Evolutionary conservation across 1,284 basidiomycete genomes (phyloP).

Genomic region (Papiliotrema flavescens): DNA sequence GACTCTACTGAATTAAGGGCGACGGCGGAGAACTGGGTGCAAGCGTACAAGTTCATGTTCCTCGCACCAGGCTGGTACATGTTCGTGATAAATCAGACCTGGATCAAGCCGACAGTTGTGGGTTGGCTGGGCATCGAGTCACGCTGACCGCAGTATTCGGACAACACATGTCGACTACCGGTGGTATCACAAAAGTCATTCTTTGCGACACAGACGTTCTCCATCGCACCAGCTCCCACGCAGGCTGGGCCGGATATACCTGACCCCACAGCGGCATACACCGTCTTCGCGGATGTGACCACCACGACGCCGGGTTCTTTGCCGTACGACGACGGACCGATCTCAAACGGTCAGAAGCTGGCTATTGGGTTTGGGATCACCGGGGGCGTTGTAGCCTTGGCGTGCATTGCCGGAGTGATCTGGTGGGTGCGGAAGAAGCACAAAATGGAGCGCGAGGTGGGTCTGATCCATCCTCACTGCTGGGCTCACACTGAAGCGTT

Average conservation of each 20-base stretch:
- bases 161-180: constrained; percentile 33
- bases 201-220: constrained; percentile 40
- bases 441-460: constrained; percentile 31
- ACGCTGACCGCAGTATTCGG: constrained; percentile 6
- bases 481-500: neutral
- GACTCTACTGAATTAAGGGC: constrained; percentile 13
- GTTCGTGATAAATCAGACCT: constrained; percentile 47
- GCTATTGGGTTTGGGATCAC: constrained; percentile 34
- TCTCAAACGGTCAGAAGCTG: constrained; percentile 16
- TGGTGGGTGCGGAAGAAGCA: constrained; percentile 29
- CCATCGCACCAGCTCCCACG: constrained; percentile 32
- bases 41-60: constrained; percentile 37
- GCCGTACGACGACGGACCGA: constrained; percentile 22
- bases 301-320: constrained; percentile 23
- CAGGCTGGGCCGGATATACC: constrained; percentile 8
- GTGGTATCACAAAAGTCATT: constrained; percentile 31
- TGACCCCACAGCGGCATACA: constrained; percentile 26
- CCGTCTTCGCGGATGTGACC: constrained; percentile 31
- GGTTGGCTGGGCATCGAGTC: constrained; percentile 8
- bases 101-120: constrained; percentile 38
- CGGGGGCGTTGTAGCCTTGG: constrained; percentile 27
- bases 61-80: constrained; percentile 42
- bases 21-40: constrained; percentile 25
- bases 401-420: constrained; percentile 20
- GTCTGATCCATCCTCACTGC: neutral